phyloP scores from a whole-genome alignment of 495 filamentous ascomycete genomes.

The Hypoxylon intermedium region DNA sequence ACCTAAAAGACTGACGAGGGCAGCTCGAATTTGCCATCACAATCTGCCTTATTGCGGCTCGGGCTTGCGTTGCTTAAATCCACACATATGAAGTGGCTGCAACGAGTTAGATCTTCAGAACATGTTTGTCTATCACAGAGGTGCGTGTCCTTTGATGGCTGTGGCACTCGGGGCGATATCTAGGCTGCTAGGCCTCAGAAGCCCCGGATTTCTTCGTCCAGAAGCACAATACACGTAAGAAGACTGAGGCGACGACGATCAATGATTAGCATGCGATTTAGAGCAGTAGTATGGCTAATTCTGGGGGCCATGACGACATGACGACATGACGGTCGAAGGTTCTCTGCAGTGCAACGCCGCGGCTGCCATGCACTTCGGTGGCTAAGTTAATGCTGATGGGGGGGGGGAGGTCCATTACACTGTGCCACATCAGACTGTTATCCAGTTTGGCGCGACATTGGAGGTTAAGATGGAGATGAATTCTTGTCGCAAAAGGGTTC shows the following conservation, averaged over 20 bases:
- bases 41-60: constrained; percentile 28
- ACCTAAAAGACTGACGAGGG: too few species aligned
- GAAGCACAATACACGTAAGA: constrained; percentile 10
- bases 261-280: constrained; percentile 1
- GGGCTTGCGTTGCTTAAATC: constrained; percentile 15
- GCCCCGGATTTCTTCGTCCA: neutral
- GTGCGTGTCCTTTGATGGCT: neutral
- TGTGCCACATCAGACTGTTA: neutral
- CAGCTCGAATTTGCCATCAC: neutral
- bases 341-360: constrained; percentile 28
- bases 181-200: constrained; percentile 18
- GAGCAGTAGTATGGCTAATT: neutral
- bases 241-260: constrained; percentile 10
- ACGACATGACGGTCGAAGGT: constrained; percentile 27
- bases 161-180: constrained; percentile 1
- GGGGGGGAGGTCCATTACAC: neutral
- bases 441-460: neutral
- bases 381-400: constrained; percentile 9
- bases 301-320: constrained; percentile 15
- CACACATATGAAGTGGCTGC: neutral
- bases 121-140: neutral
- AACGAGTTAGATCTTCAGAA: neutral
- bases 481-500: too few species aligned
- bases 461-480: too few species aligned
- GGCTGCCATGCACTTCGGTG: constrained; percentile 18